These are phyloP conservation scores for Arachis stenosperma DNA, from an alignment of 306 rosid genomes.

Conservation along the genomic window DNA sequence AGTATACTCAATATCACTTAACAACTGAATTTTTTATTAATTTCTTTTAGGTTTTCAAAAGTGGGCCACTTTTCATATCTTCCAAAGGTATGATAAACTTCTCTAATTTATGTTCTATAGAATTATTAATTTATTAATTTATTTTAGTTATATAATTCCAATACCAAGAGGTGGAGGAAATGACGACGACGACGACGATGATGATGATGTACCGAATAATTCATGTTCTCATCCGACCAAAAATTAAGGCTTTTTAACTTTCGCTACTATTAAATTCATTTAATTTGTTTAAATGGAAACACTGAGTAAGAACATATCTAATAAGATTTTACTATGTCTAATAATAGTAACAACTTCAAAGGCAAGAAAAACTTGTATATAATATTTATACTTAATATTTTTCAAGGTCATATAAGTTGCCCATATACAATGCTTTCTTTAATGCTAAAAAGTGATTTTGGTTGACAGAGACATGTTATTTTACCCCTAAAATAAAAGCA, in stretches of 20 bases:
- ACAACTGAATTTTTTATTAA: constrained; percentile 15
- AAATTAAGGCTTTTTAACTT: no score
- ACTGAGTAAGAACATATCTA: constrained; percentile 12
- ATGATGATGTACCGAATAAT: no score
- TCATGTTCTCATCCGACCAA: no score
- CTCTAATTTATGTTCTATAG: neutral
- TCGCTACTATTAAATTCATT: no score
- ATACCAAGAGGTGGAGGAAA: no score
- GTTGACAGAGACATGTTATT: neutral
- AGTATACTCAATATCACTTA: constrained; percentile 18
- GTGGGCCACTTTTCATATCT: constrained; percentile 92
- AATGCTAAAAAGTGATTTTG: neutral
- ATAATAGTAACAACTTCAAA: neutral
- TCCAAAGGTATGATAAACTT: constrained; percentile 74
- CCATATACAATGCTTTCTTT: neutral
- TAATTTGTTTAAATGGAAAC: constrained; percentile 15
- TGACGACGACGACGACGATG: no score
- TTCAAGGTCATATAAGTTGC: neutral
- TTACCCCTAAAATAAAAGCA: neutral
- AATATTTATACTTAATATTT: neutral
- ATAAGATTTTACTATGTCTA: constrained; percentile 9
- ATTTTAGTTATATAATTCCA: no score
- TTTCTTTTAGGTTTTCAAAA: constrained; percentile 80
- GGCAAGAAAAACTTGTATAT: neutral
- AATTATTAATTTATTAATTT: neutral